These are phyloP conservation scores for Ophiostoma sp. DNA, from an alignment of 2,329 filamentous ascomycete genomes.

Conservation along the genomic window DNA sequence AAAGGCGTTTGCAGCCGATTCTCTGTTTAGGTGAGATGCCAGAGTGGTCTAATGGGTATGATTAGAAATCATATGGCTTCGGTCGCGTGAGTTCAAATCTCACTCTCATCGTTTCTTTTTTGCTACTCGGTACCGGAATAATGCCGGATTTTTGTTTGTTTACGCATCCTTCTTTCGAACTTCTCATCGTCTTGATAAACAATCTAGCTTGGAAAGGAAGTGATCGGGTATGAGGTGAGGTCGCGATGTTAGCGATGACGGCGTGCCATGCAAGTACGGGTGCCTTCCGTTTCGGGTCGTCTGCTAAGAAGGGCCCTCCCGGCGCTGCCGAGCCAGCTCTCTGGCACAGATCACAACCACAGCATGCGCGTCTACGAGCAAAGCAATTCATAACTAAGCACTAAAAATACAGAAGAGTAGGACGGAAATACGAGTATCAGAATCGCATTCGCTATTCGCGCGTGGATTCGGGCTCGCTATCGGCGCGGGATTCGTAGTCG, in stretches of 20 bases:
- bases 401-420: not conserved
- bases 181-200: too few relatives aligned
- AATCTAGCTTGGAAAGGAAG: too few relatives aligned
- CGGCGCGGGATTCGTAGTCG: not conserved
- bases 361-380: too few relatives aligned
- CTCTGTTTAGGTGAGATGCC: slow-evolving; percentile 9
- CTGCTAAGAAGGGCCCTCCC: not conserved
- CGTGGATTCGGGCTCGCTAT: not conserved
- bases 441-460: not conserved
- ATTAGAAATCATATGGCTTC: slow-evolving; percentile 16
- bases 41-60: slow-evolving; percentile 16
- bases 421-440: not conserved
- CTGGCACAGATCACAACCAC: not conserved
- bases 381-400: not conserved
- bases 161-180: not conserved
- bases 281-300: not conserved
- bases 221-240: too few relatives aligned
- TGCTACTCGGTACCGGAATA: not conserved
- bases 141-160: not conserved
- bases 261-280: not conserved
- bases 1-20: slow-evolving; percentile 2
- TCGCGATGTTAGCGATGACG: not conserved
- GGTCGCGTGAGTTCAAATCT: slow-evolving; percentile 16
- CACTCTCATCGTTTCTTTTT: slow-evolving; percentile 1
- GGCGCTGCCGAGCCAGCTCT: not conserved